These are phyloP conservation scores for Leptographium flavum DNA, from an alignment of 2,329 filamentous ascomycete species.

Conservation along the genomic window DNA sequence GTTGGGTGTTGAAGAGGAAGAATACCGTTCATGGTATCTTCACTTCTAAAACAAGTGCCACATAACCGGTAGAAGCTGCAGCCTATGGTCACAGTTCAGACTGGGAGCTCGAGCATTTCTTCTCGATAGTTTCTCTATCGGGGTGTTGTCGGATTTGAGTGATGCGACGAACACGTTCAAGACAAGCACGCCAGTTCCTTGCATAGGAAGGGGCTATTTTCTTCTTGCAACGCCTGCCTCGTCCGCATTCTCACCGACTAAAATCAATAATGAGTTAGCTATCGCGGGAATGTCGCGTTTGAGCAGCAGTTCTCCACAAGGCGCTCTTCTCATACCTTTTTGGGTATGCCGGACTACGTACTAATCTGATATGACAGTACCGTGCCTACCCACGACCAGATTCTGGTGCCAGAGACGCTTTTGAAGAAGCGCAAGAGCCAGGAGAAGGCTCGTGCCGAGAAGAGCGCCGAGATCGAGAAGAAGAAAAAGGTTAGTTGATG, in stretches of 20 bases:
- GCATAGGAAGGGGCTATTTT: neutral
- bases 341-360: constrained; percentile 55
- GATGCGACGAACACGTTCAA: constrained; percentile 11
- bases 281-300: constrained; percentile 82
- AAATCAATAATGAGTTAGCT: constrained; percentile 72
- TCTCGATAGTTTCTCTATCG: constrained; percentile 35
- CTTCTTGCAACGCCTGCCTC: neutral
- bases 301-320: constrained; percentile 89
- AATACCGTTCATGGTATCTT: constrained; percentile 29
- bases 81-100: constrained; percentile 14
- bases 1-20: constrained; percentile 72
- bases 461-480: constrained; percentile 64
- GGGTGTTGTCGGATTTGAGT: constrained; percentile 71
- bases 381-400: constrained; percentile 87
- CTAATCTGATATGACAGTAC: constrained; percentile 66
- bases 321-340: constrained; percentile 51
- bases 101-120: constrained; percentile 8
- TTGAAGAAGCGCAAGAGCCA: constrained; percentile 99
- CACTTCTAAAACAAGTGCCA: constrained; percentile 67
- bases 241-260: constrained; percentile 54
- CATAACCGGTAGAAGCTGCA: neutral
- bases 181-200: neutral
- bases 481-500: constrained; percentile 64
- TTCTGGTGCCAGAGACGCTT: constrained; percentile 97
- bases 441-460: constrained; percentile 95